Percentiles rank a stretch among this genome's conserved stretches.
Conservation (phyloP, 2,329 filamentous ascomycete genomes). For the Fusarium pilosicola region DNA sequence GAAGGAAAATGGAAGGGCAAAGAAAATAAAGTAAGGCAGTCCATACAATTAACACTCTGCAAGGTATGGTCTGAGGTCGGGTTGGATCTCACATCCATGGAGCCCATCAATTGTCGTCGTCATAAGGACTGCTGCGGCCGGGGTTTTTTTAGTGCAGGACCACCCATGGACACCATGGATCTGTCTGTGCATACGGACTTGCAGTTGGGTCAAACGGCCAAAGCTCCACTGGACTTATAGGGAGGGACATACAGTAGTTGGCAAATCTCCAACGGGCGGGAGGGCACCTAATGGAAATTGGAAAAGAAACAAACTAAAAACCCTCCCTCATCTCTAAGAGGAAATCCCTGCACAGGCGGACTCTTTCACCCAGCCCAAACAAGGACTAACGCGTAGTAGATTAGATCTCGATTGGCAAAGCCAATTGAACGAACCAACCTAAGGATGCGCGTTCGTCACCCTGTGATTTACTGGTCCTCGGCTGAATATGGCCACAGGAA, state of each 20-base stretch:
- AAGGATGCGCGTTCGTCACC: conserved; percentile 32
- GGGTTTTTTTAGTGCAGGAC: conserved; percentile 18
- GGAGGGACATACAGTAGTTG: too few species aligned
- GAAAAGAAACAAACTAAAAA: background rate
- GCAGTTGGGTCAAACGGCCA: conserved; percentile 13
- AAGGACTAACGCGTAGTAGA: conserved; percentile 25
- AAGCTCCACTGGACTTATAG: conserved; percentile 9
- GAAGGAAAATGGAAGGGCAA: conserved; percentile 29
- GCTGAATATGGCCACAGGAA: background rate
- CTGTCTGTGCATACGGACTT: conserved; percentile 21
- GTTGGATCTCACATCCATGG: conserved; percentile 15
- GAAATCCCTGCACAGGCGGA: conserved; percentile 15
- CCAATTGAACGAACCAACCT: conserved; percentile 40
- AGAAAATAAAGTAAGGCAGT: conserved; percentile 10
- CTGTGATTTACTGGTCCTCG: conserved; percentile 17
- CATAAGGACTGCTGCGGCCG: conserved; percentile 28
- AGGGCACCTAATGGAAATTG: background rate
- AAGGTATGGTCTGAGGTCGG: conserved; percentile 20
- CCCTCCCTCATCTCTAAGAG: conserved; percentile 10
- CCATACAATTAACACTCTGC: background rate
- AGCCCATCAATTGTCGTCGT: conserved; percentile 28
- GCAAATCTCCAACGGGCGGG: conserved; percentile 9
- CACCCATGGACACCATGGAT: conserved; percentile 8
- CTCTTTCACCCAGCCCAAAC: conserved; percentile 22
- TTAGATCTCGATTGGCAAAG: conserved; percentile 41